Percentiles rank a stretch among this genome's conserved stretches.
phyloP scores from a whole-genome alignment of 371 early-diverging fungal genomes.

The Mortierella sp. region DNA sequence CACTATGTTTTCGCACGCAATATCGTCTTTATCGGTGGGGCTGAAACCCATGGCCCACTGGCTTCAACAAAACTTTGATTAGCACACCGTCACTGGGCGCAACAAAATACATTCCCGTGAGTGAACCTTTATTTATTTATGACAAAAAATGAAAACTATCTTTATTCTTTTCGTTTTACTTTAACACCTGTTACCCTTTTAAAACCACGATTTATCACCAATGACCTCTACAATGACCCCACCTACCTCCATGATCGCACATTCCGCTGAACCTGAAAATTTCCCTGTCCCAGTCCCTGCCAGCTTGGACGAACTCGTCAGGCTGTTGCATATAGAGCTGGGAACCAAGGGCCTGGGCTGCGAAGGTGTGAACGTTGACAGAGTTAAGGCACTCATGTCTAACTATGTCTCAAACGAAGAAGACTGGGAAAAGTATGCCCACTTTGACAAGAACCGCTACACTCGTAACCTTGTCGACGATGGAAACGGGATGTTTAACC shows the following conservation, averaged over 20 bases:
- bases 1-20: no score
- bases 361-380: constrained; percentile 69
- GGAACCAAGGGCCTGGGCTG: constrained; percentile 68
- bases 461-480: constrained; percentile 91
- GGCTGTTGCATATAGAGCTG: constrained; percentile 62
- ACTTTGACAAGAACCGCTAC: constrained; percentile 82
- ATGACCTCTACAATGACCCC: not conserved
- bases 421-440: constrained; percentile 85
- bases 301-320: constrained; percentile 60
- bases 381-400: constrained; percentile 72
- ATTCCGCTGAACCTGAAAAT: not conserved
- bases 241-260: not conserved
- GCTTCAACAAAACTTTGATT: no score
- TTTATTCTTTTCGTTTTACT: not conserved
- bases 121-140: not conserved
- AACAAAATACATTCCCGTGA: no score
- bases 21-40: no score
- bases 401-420: constrained; percentile 68
- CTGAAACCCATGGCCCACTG: no score
- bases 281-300: constrained; percentile 43
- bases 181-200: not conserved
- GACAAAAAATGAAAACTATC: not conserved
- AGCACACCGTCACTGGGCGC: no score
- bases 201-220: not conserved
- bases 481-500: constrained; percentile 94